Evolutionary conservation across 345 rosid genomes (phyloP), one percentile per base, ranked within the genome.

Genomic region (Acer saccharum): DNA sequence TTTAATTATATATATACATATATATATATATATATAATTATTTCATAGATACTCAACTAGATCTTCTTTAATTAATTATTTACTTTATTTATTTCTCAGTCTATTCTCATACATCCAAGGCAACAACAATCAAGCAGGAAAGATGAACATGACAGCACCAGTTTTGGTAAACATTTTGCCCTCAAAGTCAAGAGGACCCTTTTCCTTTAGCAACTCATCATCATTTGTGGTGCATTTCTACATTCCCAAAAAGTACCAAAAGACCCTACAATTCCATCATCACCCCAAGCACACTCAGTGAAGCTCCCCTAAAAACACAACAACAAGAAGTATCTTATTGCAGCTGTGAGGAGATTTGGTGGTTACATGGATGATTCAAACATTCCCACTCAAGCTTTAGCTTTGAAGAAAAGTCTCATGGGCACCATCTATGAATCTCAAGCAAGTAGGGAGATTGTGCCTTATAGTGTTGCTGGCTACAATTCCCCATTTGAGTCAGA

Each of bases 121-220:
- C 76, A 80, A 77, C 65, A 82, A 80, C 69, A 63, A 78, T 8
- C 46, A 29, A 44, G 79, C 67, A 70, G 76, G 63, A 43, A 76
- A 67, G 27, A 72, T 79, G 62, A 72, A 61, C 75, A 77, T 74
- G 85, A 81, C 83, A 60, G 82, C 82, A 17, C 83, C 82, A 73
- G 78, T 81, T 67, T 23, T 77, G 72, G 48, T 77, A n/a, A 65
- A 77, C 18, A 76, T 83, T 48, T 10, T 58, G 39, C 75, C 86
- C 48, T 67, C 11, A 35, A 35, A 35, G 39, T 43, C 62, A 18
- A 35, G 25, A 2, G 74, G 39, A 21, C 48, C 64, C 3, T 58
- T 66, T 14, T 63, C 64, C 4, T 58, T 66, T n/a, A 57, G 55
- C 21, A 67, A 74, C 50, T 69, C 72, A 20, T 68, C 81, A 27